These are phyloP conservation scores for Furculomyces boomerangus DNA, from an alignment of 371 early-diverging fungal genomes.

Conservation along the genomic window DNA sequence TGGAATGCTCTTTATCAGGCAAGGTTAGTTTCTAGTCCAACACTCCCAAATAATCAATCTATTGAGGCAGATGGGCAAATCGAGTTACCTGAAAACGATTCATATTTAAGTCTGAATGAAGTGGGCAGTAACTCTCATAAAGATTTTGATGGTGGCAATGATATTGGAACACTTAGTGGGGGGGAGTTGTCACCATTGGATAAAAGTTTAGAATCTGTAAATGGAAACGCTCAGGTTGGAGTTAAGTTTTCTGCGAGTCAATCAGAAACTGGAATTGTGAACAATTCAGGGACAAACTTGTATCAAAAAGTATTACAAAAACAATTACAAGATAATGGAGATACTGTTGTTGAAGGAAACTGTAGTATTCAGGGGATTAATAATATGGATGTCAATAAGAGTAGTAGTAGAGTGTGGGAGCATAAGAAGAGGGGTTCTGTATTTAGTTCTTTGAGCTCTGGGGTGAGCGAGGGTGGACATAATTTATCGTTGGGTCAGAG, in stretches of 20 bases:
- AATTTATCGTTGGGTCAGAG: conserved; percentile 79
- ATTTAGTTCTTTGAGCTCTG: conserved; percentile 24
- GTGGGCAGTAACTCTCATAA: neutral
- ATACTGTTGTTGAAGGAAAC: no score
- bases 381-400: no score
- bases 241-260: no score
- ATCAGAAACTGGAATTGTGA: no score
- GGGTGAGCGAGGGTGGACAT: conserved; percentile 52
- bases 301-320: no score
- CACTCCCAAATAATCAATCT: neutral
- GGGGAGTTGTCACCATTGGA: neutral
- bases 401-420: neutral
- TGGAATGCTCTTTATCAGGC: conserved; percentile 39
- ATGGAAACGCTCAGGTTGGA: neutral
- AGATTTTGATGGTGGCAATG: neutral
- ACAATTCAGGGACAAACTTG: no score
- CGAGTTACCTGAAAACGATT: neutral
- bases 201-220: neutral
- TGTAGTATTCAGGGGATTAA: no score
- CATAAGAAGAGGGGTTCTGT: neutral
- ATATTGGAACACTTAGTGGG: neutral
- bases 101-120: neutral
- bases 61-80: no score
- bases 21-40: neutral
- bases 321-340: no score